A percentile compares a stretch with the other conserved stretches of the same genome.
phyloP scores from a whole-genome alignment of 306 rosid genomes.

The Fagus crenata region DNA sequence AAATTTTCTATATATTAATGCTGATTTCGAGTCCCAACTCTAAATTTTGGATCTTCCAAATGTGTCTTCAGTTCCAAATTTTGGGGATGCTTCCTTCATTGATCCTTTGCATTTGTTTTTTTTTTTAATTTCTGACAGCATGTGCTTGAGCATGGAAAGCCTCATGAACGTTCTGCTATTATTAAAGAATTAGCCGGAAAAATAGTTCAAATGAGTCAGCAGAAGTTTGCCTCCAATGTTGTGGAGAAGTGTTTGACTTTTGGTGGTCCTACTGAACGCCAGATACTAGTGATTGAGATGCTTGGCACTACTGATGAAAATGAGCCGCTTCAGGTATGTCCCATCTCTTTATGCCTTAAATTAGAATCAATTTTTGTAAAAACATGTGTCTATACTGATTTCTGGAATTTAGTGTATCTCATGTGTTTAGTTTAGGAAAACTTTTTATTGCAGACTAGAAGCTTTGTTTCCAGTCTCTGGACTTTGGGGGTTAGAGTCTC shows the following conservation, averaged over 20 bases:
- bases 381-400: too few relatives aligned
- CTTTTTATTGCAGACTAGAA: too few relatives aligned
- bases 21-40: background rate
- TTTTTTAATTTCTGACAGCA: conserved; percentile 36
- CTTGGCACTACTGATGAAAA: conserved; percentile 96
- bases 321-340: conserved; percentile 91
- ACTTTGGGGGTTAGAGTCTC: background rate
- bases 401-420: background rate
- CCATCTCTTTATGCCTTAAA: conserved; percentile 9
- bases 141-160: conserved; percentile 91
- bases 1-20: background rate
- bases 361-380: background rate
- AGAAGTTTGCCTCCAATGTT: conserved; percentile 96
- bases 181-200: conserved; percentile 86
- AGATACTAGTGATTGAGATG: conserved; percentile 83
- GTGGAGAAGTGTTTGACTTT: conserved; percentile 87
- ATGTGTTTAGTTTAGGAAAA: background rate
- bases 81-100: background rate
- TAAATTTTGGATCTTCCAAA: background rate
- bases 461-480: background rate
- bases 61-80: background rate
- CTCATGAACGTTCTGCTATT: conserved; percentile 83
- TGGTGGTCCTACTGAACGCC: conserved; percentile 84
- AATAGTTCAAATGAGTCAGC: conserved; percentile 95
- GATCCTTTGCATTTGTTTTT: conserved; percentile 10